Evolutionary conservation across 2,329 filamentous ascomycete genomes (phyloP).

Genomic region (Aureobasidium uvarum): DNA sequence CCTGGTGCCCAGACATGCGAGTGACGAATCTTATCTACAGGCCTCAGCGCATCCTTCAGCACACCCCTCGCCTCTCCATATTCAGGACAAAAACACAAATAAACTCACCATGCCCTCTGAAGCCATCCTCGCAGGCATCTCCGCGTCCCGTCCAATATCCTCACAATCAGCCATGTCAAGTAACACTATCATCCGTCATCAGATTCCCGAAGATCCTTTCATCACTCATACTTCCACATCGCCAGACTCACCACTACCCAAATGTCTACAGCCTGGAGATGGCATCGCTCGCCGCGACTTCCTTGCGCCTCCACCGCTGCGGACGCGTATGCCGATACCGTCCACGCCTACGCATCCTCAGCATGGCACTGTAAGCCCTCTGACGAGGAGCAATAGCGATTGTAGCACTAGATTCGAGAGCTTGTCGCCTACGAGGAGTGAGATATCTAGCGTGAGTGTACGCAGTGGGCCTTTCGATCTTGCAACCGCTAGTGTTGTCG

Average conservation of each 20-base stretch:
- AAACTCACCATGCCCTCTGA: constrained; percentile 21
- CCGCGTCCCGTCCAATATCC: background rate
- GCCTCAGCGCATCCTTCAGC: constrained; percentile 1
- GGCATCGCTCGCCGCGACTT: constrained; percentile 7
- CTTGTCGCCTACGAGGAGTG: constrained; percentile 1
- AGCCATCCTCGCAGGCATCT: constrained; percentile 4
- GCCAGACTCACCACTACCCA: background rate
- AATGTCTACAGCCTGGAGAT: background rate
- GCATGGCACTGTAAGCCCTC: constrained; percentile 2
- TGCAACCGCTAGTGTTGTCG: constrained; percentile 12
- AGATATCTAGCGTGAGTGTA: constrained; percentile 10
- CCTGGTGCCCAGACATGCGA: constrained; percentile 3
- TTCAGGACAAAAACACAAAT: constrained; percentile 11
- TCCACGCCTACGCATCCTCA: background rate
- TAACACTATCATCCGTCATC: constrained; percentile 7
- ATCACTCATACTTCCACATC: background rate
- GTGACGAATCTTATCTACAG: background rate
- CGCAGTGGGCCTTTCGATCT: constrained; percentile 14
- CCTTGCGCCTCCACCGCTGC: background rate
- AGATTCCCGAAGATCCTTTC: constrained; percentile 4
- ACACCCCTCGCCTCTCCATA: constrained; percentile 10
- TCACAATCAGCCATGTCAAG: constrained; percentile 6
- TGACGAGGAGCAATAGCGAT: constrained; percentile 17
- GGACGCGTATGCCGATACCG: background rate
- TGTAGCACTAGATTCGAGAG: constrained; percentile 12